Evolutionary conservation across 352 stramenopile genomes (phyloP), one percentile per base, ranked within the genome.

Genomic region (Pilasporangium apinafurcum): DNA sequence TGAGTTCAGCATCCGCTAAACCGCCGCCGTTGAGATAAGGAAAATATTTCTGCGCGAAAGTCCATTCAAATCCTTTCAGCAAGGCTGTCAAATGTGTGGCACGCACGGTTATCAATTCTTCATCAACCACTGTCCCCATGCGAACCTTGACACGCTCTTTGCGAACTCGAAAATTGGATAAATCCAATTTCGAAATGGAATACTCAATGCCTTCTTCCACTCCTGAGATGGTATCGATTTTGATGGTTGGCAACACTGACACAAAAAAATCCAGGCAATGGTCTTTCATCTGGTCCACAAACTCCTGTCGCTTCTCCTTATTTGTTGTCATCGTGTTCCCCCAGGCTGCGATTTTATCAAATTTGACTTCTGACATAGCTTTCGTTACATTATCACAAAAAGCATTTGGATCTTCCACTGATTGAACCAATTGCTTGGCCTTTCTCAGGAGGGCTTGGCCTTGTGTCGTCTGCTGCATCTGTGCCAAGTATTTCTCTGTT

Each of bases 221-320:
- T 8, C 81, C 81, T 10, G 71, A 67, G 50, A 93, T 88, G 29
- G 74, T 88, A 41, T 91, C 78, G 25, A 93, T 53, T 48, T 90
- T 83, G 43, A 93, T 87, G 26, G 78, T 80, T 24, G 81, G 81
- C 17, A 93, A 48, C 17, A 93, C 81, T 0, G 81, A 93, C 50
- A 80, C 86, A 44, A 93, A 86, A 34, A 93, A 93, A 48, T 93
- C 78, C 6, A 93, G 59, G 28, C 78, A 91, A 34, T 89, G 72
- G 41, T 93, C 68, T 37, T 93, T 93, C 49, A 93, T 64, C 16
- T 64, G 67, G 48, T 93, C 65, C 13, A 91, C 62, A 31, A 91
- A 88, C 34, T 75, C 69, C 48, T 93, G 81, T 2, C 81, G 66
- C 40, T 88, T 87, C 35, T 83, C 60, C 5, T 59, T 53, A 36